A percentile compares a stretch with the other conserved stretches of the same genome.
Conservation (phyloP, 1,139 yeast genomes). For the Zhuliangozyma blackwelliae region DNA sequence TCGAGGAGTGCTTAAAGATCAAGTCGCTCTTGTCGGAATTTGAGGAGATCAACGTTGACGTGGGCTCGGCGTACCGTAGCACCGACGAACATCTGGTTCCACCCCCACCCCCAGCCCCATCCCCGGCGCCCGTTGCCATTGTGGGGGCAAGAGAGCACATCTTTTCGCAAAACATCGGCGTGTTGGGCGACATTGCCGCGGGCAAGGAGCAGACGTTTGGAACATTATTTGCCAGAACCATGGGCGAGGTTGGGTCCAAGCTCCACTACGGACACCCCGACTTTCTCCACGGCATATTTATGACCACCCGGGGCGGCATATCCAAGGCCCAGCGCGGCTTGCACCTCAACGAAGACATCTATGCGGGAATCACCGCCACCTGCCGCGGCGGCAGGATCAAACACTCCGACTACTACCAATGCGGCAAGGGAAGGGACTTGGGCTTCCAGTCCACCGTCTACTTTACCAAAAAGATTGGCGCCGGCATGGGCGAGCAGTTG, state of each 20-base stretch:
- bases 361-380: constrained; percentile 84
- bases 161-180: constrained; percentile 81
- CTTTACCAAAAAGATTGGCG: constrained; percentile 85
- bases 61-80: constrained; percentile 34
- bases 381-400: constrained; percentile 82
- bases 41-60: constrained; percentile 51
- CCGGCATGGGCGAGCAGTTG: constrained; percentile 94
- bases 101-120: too few species aligned
- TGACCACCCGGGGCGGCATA: constrained; percentile 88
- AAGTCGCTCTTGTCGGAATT: constrained; percentile 76
- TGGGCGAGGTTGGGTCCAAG: constrained; percentile 84
- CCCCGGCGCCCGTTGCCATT: constrained; percentile 86
- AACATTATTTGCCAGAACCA: constrained; percentile 78
- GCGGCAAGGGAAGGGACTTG: constrained; percentile 88
- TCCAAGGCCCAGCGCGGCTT: constrained; percentile 86
- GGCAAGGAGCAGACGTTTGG: constrained; percentile 94
- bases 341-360: constrained; percentile 85
- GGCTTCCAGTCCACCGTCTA: constrained; percentile 83
- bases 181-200: constrained; percentile 88
- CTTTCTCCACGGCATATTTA: constrained; percentile 74
- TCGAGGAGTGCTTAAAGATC: constrained; percentile 81
- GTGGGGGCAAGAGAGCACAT: constrained; percentile 87
- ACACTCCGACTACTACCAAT: constrained; percentile 84
- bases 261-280: constrained; percentile 93
- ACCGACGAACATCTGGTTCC: background rate